A percentile compares a stretch with the other conserved stretches of the same genome.
These are phyloP conservation scores for Plasmodium inui DNA, from an alignment of 169 alveolate genomes.

Conservation along the genomic window DNA sequence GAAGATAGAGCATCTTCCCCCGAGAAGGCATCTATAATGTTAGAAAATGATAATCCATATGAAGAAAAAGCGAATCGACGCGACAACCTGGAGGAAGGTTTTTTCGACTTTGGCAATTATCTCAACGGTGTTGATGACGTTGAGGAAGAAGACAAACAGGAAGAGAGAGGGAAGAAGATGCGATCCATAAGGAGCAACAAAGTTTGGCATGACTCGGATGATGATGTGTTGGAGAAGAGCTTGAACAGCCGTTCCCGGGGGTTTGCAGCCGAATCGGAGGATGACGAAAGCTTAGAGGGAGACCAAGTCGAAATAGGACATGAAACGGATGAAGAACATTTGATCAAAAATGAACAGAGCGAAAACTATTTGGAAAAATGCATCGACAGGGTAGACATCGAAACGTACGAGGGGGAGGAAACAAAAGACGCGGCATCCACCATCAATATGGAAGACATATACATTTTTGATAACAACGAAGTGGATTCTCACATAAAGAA, in stretches of 20 bases:
- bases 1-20: background rate
- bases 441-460: constrained; percentile 32
- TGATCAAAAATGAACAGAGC: constrained; percentile 23
- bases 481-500: constrained; percentile 10
- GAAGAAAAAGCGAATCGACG: background rate
- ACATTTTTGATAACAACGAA: constrained; percentile 26
- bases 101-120: constrained; percentile 41
- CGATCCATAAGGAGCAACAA: background rate
- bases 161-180: background rate
- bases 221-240: constrained; percentile 9
- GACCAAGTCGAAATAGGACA: background rate
- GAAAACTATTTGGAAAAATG: constrained; percentile 11
- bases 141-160: background rate
- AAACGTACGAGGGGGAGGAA: constrained; percentile 7
- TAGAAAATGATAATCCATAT: background rate
- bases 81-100: background rate
- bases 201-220: constrained; percentile 72
- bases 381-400: constrained; percentile 26
- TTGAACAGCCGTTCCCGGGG: background rate
- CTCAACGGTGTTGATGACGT: background rate
- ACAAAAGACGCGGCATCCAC: background rate
- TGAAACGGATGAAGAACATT: constrained; percentile 32
- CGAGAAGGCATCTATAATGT: constrained; percentile 8
- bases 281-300: background rate
- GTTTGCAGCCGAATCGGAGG: background rate